Evolutionary conservation across 2,329 filamentous ascomycete genomes (phyloP), one percentile per base, ranked within the genome.

Genomic region (Cordyceps pruinosa): DNA sequence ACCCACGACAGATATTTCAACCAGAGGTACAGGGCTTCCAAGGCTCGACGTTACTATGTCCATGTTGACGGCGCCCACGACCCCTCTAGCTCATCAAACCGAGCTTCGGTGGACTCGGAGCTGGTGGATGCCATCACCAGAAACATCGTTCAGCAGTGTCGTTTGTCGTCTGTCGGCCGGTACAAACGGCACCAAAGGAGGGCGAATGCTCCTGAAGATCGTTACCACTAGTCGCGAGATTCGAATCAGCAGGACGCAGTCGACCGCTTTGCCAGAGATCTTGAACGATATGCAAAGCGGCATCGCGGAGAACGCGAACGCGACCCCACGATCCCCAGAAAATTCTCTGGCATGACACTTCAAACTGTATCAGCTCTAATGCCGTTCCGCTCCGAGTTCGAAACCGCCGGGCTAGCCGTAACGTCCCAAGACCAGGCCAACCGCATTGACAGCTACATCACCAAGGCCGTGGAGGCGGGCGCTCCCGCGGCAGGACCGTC

Each of bases 311-410:
- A 15, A 19, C 25, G 26, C 21, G 28, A 39, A 19, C 39, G 26
- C 21, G 28, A 39, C 13, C 39, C 37, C 10, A 19, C 15, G 4
- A 32, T 41, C 17, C 39, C 55, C 6, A 52, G 28, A 45, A 32
- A 61, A 73, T 1, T 71, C 13, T 77, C 76, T 3, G 70, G 66
- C n/a, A 62, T 66, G 49, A 82, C 75, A 42, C 68, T 76, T 46
- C 73, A 76, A 58, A 84, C 82, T 2, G 72, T 84, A 19, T 72
- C 75, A 26, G 78, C 77, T 30, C 68, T 84, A 3, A 64, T 82
- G 26, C 81, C 81, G 2, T 84, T 78, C 62, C 75, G 73, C 47
- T 69, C 75, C 4, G 75, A 84, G 59, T 83, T 85, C 60, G 70
- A 70, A 57, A 73, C 74, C 57, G 80, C 78, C 55, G 80, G 81